Evolutionary conservation across 805 yeast species (phyloP), one percentile per base, ranked within the genome.

Genomic region (Ogataea methanolica): DNA sequence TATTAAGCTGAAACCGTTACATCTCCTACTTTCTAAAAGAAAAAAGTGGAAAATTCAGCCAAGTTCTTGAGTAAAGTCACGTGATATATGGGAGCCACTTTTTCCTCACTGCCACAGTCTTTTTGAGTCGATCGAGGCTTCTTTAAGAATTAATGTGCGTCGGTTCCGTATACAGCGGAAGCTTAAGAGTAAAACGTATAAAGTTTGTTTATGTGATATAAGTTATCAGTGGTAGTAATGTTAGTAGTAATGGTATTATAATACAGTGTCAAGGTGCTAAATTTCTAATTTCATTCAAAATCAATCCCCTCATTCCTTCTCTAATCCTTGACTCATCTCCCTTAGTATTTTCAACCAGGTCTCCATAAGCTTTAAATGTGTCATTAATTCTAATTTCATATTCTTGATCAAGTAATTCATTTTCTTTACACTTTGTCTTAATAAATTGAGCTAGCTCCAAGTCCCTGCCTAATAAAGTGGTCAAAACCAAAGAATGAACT

Each of bases 401-500:
- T 6, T 44, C 47, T 8, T 54, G 58, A 26, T 59, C 58, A 11
- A 65, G 44, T 4, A 66, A 45, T 3, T 54, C 44, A 36, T 58
- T 57, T 29, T 60, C 65, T 31, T 52, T 49, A 33, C 64, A 59
- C 39, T 66, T 66, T 5, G 51, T 48, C 41, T 63, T 59, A 39
- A 68, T 59, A 21, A 65, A 55, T 23, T 61, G 57, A 1, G 71
- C 71, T 29, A 68, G 43, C 22, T 63, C 67, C 6, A 68, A 38
- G 39, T 68, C 70, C 3, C 52, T 44, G 2, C 51, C 52, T 4
- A 58, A 42, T 6, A 68, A 43, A 8, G 60, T 47, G 11, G 61
- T 49, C 16, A 64, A 45, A 5, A 62, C 49, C 40, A 68, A 52
- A 7, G 67, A 52, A 41, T 62, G 56, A 7, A 63, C 53, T 12